phyloP scores from a whole-genome alignment of 495 filamentous ascomycete genomes.

The Neurospora sublineolata region DNA sequence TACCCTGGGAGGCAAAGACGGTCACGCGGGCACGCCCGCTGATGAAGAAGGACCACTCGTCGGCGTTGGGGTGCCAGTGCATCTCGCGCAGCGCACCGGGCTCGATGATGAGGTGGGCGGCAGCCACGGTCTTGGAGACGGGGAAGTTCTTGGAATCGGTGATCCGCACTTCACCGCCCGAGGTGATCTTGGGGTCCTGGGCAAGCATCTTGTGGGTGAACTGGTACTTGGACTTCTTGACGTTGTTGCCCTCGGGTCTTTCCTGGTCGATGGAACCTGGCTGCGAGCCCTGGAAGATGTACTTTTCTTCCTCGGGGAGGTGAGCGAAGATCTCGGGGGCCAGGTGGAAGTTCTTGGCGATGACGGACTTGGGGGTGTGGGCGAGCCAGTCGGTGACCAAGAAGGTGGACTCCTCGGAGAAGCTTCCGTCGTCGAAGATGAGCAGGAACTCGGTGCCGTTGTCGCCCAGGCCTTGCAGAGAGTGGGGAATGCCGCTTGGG shows the following conservation, averaged over 20 bases:
- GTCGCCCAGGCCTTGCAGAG: conserved; percentile 50
- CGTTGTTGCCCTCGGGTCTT: conserved; percentile 31
- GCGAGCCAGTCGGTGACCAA: conserved; percentile 56
- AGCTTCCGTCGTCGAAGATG: conserved; percentile 57
- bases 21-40: conserved; percentile 40
- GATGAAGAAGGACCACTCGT: conserved; percentile 48
- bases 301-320: conserved; percentile 49
- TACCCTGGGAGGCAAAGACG: conserved; percentile 37
- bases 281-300: conserved; percentile 55
- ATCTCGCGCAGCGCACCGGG: conserved; percentile 50
- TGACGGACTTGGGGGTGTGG: conserved; percentile 51
- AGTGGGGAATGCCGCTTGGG: conserved; percentile 59
- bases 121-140: conserved; percentile 52
- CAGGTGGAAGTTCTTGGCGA: conserved; percentile 55
- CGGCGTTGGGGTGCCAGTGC: conserved; percentile 48
- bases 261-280: conserved; percentile 37
- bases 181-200: conserved; percentile 40
- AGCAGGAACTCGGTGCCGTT: conserved; percentile 63
- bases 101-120: conserved; percentile 46
- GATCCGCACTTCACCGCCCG: conserved; percentile 50
- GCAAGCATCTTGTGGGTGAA: conserved; percentile 54
- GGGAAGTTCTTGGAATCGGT: conserved; percentile 56
- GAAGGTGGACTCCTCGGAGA: conserved; percentile 62
- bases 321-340: conserved; percentile 46
- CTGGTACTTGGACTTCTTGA: conserved; percentile 46